Percentiles rank a stretch among this genome's conserved stretches.
Conservation (phyloP, 495 filamentous ascomycete species). For the Aspergillus incahuasiensis region DNA sequence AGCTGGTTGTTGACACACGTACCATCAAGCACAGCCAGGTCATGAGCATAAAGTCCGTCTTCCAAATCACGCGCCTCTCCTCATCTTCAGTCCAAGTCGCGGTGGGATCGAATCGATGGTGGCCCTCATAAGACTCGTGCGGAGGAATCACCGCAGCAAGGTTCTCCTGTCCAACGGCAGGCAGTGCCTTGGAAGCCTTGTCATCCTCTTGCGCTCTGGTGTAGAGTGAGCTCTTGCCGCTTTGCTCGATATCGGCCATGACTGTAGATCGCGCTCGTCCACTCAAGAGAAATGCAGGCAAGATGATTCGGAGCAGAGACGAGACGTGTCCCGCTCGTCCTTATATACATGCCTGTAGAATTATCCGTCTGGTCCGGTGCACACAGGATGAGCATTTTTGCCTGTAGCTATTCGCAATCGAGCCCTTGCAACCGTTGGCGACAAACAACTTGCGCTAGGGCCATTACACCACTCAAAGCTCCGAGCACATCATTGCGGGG, state of each 20-base stretch:
- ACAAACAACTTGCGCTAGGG: conserved; percentile 1
- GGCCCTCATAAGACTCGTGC: conserved; percentile 40
- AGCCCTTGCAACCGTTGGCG: not conserved
- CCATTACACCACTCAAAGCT: conserved; percentile 16
- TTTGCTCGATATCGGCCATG: conserved; percentile 19
- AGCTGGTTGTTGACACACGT: not conserved
- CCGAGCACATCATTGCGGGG: conserved; percentile 25
- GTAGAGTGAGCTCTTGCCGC: conserved; percentile 5
- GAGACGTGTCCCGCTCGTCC: not conserved
- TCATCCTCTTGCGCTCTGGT: conserved; percentile 2
- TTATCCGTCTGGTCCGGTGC: not conserved
- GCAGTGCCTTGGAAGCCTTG: conserved; percentile 10
- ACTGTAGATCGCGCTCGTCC: not conserved
- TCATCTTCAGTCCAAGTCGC: conserved; percentile 48
- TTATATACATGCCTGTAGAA: conserved; percentile 1
- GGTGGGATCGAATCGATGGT: conserved; percentile 48
- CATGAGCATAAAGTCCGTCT: conserved; percentile 46
- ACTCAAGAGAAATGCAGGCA: not conserved
- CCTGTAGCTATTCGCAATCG: conserved; percentile 7
- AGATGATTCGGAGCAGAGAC: not conserved
- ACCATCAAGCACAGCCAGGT: conserved; percentile 42
- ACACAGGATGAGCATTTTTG: conserved; percentile 3
- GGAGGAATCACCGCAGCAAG: conserved; percentile 20
- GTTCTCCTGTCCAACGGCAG: conserved; percentile 21
- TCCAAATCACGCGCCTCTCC: conserved; percentile 45